Percentiles rank a stretch among this genome's conserved stretches.
Evolutionary conservation across 805 yeast genomes (phyloP).

Genomic region (Kodamaea fukazawae): DNA sequence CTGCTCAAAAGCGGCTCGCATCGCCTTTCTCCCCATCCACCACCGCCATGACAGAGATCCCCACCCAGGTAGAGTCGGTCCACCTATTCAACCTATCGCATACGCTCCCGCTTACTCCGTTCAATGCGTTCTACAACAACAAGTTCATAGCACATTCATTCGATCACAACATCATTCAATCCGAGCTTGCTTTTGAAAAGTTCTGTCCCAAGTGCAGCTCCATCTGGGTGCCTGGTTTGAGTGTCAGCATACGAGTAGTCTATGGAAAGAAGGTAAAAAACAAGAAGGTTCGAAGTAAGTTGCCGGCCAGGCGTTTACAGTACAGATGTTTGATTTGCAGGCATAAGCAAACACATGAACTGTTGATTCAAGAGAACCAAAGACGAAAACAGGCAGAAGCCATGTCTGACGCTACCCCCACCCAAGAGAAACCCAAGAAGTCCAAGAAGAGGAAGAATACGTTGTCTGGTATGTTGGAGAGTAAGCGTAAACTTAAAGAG

Average conservation of each 20-base stretch:
- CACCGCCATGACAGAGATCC: slow-evolving; percentile 7
- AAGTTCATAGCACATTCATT: slow-evolving; percentile 19
- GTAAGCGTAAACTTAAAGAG: slow-evolving; percentile 39
- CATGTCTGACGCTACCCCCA: slow-evolving; percentile 10
- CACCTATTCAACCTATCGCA: slow-evolving; percentile 34
- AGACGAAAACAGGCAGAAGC: slow-evolving; percentile 4
- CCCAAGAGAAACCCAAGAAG: slow-evolving; percentile 40
- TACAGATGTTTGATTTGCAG: slow-evolving; percentile 21
- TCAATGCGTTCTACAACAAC: slow-evolving; percentile 24
- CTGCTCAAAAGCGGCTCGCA: too few relatives aligned
- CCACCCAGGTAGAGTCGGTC: slow-evolving; percentile 19
- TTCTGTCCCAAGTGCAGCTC: slow-evolving; percentile 33
- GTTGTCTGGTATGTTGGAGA: slow-evolving; percentile 39
- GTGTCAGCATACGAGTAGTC: slow-evolving; percentile 20
- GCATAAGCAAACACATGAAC: slow-evolving; percentile 11
- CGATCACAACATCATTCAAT: slow-evolving; percentile 27
- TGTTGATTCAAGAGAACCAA: slow-evolving; percentile 12
- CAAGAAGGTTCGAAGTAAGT: slow-evolving; percentile 3
- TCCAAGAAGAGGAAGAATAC: slow-evolving; percentile 43
- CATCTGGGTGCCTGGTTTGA: slow-evolving; percentile 34
- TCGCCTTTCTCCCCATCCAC: too few relatives aligned
- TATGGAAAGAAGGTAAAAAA: slow-evolving; percentile 14
- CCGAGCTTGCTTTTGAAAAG: slow-evolving; percentile 23
- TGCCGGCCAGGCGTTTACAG: slow-evolving; percentile 13
- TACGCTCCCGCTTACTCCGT: slow-evolving; percentile 22